Conservation (phyloP, 768 basidiomycete species). For the Galerina sulciceps region DNA sequence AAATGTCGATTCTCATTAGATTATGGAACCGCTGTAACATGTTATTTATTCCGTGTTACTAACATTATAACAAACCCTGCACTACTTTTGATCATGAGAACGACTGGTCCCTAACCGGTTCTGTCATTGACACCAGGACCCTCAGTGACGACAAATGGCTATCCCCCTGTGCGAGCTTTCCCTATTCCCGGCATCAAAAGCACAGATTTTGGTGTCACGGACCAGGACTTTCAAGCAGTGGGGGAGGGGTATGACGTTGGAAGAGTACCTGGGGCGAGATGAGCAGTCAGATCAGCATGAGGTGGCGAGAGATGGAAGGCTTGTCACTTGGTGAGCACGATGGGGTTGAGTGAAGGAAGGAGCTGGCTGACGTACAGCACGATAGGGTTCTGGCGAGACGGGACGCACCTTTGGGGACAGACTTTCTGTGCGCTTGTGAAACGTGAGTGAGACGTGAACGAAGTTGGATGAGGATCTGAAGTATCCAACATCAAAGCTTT, state of each 20-base stretch:
- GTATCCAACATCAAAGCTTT: constrained; percentile 6
- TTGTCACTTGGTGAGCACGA: constrained; percentile 51
- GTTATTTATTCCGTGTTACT: no score
- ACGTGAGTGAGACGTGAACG: constrained; percentile 41
- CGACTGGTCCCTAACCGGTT: no score
- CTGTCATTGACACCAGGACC: no score
- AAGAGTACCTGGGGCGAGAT: constrained; percentile 19
- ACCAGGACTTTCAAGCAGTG: constrained; percentile 12
- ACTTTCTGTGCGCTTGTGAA: constrained; percentile 65
- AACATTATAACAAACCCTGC: no score
- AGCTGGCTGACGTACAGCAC: neutral
- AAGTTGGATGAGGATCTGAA: neutral
- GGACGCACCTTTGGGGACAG: constrained; percentile 49
- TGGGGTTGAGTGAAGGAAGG: neutral
- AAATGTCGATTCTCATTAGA: no score
- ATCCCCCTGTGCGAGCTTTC: constrained; percentile 34
- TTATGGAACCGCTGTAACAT: no score
- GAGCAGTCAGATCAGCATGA: constrained; percentile 26
- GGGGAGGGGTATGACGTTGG: constrained; percentile 15
- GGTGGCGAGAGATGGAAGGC: constrained; percentile 46
- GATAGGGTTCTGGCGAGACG: constrained; percentile 63
- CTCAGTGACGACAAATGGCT: no score
- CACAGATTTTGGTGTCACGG: constrained; percentile 18
- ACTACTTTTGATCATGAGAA: no score
- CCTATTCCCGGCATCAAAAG: constrained; percentile 33